Conservation (phyloP, 345 rosid species). For the Eucalyptus tenuipes region DNA sequence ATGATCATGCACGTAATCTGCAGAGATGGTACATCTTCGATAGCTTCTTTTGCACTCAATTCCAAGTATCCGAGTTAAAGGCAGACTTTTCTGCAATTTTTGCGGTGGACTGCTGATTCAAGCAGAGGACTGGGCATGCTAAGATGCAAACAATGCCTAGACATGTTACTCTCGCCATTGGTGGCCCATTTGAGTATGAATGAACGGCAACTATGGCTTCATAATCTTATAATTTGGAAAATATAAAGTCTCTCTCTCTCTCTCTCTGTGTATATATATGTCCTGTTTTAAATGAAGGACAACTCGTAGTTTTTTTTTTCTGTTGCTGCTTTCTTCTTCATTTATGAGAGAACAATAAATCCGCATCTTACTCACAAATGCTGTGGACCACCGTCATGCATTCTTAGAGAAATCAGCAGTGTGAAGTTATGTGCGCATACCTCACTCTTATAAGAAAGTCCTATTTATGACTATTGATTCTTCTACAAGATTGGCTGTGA, state of each 20-base stretch:
- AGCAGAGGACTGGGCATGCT: neutral
- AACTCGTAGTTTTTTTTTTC: neutral
- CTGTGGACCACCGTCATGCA: neutral
- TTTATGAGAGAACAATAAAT: neutral
- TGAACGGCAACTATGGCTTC: neutral
- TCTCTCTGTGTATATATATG: neutral
- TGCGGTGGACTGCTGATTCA: neutral
- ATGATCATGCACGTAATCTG: neutral
- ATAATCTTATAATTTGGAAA: neutral
- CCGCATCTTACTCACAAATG: neutral
- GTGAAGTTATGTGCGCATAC: neutral
- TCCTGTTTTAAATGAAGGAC: neutral
- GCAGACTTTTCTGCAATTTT: neutral
- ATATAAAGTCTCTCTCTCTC: neutral
- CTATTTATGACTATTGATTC: neutral
- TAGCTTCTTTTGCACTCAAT: neutral
- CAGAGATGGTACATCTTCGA: neutral
- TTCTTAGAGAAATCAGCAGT: neutral
- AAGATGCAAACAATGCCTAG: neutral
- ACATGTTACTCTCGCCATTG: neutral
- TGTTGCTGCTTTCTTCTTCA: neutral
- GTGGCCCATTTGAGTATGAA: neutral
- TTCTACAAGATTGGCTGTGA: neutral
- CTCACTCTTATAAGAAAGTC: neutral
- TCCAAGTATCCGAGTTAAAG: neutral